Evolutionary conservation across 1,284 basidiomycete genomes (phyloP).

Genomic region (Phellopilus nigrolimitatus): DNA sequence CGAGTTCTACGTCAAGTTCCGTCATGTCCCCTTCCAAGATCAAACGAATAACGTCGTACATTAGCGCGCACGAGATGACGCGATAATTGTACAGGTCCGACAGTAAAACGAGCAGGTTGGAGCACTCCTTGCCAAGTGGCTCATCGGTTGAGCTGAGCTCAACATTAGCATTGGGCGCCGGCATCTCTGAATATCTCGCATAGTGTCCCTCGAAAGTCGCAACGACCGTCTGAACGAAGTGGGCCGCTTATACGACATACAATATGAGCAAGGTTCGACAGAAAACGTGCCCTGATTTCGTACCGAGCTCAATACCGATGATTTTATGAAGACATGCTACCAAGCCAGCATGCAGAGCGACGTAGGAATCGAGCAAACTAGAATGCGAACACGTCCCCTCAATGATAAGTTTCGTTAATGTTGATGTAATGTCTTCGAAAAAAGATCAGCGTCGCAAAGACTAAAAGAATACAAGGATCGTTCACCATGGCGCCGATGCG

Average conservation of each 20-base stretch:
- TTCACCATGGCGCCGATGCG: slow-evolving; percentile 78
- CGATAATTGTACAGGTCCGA: slow-evolving; percentile 96
- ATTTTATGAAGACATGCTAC: slow-evolving; percentile 82
- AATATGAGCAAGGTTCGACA: slow-evolving; percentile 11
- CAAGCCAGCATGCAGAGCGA: slow-evolving; percentile 87
- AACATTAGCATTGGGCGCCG: slow-evolving; percentile 20
- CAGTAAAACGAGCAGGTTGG: slow-evolving; percentile 84
- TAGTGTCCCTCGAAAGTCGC: slow-evolving; percentile 61
- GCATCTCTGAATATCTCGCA: slow-evolving; percentile 21
- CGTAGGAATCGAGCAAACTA: slow-evolving; percentile 85
- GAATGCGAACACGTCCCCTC: slow-evolving; percentile 81
- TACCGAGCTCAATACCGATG: slow-evolving; percentile 88
- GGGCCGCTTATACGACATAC: slow-evolving; percentile 50
- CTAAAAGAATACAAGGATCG: slow-evolving; percentile 22
- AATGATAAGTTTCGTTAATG: slow-evolving; percentile 75
- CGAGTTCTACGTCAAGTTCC: slow-evolving; percentile 82
- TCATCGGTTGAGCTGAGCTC: slow-evolving; percentile 28
- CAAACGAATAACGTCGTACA: slow-evolving; percentile 87
- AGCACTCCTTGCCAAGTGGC: slow-evolving; percentile 75
- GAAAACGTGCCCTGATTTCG: slow-evolving; percentile 24
- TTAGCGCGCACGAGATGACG: slow-evolving; percentile 81
- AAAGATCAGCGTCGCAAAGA: not conserved
- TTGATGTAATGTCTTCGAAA: slow-evolving; percentile 72
- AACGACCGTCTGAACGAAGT: slow-evolving; percentile 71
- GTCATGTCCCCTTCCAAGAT: slow-evolving; percentile 64